phyloP scores from a whole-genome alignment of 176 grass and related monocot species.

The Triticum timopheevii region DNA sequence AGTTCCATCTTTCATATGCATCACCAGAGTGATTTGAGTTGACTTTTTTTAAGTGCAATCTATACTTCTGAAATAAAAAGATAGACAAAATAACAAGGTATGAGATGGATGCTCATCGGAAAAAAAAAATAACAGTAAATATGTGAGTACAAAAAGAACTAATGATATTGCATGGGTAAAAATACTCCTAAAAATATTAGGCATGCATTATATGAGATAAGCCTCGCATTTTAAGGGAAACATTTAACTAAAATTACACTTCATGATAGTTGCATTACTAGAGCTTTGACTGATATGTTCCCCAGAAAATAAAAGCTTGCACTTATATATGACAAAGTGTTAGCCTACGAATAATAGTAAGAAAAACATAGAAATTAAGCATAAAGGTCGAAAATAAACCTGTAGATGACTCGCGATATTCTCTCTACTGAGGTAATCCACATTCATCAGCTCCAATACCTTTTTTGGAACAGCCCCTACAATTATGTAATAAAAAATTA shows the following conservation, averaged over 20 bases:
- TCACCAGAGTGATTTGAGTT: not conserved
- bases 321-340: not conserved
- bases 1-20: conserved; percentile 21
- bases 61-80: conserved; percentile 66
- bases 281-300: not conserved
- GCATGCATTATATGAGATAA: not conserved
- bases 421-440: conserved; percentile 57
- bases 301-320: not conserved
- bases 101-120: not conserved
- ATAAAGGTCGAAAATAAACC: conserved; percentile 29
- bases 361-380: not conserved
- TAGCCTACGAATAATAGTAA: not conserved
- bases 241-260: not conserved
- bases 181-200: not conserved
- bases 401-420: conserved; percentile 76
- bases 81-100: not conserved
- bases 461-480: conserved; percentile 62
- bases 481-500: conserved; percentile 9
- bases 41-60: conserved; percentile 43
- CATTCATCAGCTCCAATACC: conserved; percentile 66
- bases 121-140: not conserved
- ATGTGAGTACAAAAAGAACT: not conserved
- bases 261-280: not conserved
- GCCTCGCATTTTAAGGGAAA: not conserved
- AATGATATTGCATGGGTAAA: not conserved